Percentiles rank a stretch among this genome's conserved stretches.
Evolutionary conservation across 805 yeast species (phyloP).

Genomic region (Metschnikowia vanudenii): DNA sequence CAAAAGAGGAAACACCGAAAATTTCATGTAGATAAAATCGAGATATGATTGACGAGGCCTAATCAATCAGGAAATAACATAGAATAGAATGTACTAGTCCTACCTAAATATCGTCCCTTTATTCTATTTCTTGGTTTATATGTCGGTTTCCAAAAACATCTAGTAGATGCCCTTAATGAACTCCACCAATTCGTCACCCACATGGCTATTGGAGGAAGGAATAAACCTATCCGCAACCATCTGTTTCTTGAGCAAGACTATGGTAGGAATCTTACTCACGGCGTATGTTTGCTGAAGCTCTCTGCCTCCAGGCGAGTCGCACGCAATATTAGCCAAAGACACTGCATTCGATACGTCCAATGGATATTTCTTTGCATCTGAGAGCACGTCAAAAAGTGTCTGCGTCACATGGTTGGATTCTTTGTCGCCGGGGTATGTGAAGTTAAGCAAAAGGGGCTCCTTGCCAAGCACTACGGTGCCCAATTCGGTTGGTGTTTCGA

Average conservation of each 20-base stretch:
- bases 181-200: constrained; percentile 31
- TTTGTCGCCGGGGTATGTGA: constrained; percentile 65
- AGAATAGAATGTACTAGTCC: not conserved
- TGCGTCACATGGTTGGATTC: constrained; percentile 62
- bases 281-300: constrained; percentile 57
- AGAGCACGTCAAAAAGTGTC: constrained; percentile 46
- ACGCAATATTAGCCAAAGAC: constrained; percentile 68
- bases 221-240: constrained; percentile 43
- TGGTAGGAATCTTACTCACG: constrained; percentile 58
- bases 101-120: no score
- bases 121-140: no score
- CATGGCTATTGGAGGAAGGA: constrained; percentile 20
- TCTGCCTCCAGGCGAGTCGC: constrained; percentile 62
- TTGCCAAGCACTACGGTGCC: constrained; percentile 51
- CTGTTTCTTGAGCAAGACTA: constrained; percentile 67
- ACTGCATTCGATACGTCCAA: constrained; percentile 42
- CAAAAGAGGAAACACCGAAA: not conserved
- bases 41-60: not conserved
- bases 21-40: not conserved
- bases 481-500: constrained; percentile 59
- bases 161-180: constrained; percentile 29
- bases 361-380: constrained; percentile 24
- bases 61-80: not conserved
- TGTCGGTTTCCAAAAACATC: not conserved
- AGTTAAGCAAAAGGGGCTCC: constrained; percentile 67